Evolutionary conservation across 768 basidiomycete species (phyloP), one percentile per base, ranked within the genome.

Genomic region (Melanogaster broomeanus): DNA sequence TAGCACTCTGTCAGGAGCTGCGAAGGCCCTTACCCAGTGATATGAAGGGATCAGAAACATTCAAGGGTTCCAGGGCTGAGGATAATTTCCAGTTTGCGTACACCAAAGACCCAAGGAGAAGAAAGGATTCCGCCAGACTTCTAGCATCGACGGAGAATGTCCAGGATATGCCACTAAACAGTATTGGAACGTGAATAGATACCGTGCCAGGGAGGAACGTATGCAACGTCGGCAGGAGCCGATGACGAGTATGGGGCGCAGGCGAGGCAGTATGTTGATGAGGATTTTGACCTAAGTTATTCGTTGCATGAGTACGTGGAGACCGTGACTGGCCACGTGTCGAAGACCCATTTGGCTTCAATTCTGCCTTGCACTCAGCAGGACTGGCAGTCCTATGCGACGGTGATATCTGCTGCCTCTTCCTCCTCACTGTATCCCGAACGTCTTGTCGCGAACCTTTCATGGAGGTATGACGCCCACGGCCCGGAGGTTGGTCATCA

Each of bases 71-170:
- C 40, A 59, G 33, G 18, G 53, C 57, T 28, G 39, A 43, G 25
- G 53, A 55, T 3, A 71, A 43, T 62, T 78, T 78, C 51, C 70
- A 72, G 6, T 82, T 76, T 24, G 82, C 80, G 55, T 76, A 82
- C 33, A 80, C 67, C 16, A 90, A 72, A 18, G 87, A 87, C 16
- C 72, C 74, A n/a, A 90, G 65, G 6, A 93, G 77, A 4, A 91
- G 62, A 25, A 76, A n/a, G 7, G 79, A 81, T 69, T 93, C 90
- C 11, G 78, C 80, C 19, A 83, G 74, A 54, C 80, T 78, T 55
- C 87, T 74, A 25, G 79, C 69, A 56, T 90, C 86, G 25, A 87
- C 77, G n/a, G 74, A 74, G 57, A 87, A 77, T 30, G 66, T 71
- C 69, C 74, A 81, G 4, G 12, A 35, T 39, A 64, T 64, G 16